These are phyloP conservation scores for Cryphonectria naterciae DNA, from an alignment of 2,329 filamentous ascomycete genomes.

Conservation along the genomic window DNA sequence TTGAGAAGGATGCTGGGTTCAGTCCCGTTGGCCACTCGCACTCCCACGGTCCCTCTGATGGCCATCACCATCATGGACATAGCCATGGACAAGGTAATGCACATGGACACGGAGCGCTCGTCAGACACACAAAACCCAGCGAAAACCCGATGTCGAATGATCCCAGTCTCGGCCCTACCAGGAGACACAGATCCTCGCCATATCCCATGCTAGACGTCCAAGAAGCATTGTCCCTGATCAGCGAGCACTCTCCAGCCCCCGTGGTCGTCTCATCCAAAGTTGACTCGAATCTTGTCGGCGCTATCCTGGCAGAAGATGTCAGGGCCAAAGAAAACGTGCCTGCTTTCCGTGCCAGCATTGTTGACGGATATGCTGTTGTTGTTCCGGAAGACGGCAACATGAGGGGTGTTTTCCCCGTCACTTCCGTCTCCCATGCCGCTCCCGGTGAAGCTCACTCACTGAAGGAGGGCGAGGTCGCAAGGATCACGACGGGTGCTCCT, in stretches of 20 bases:
- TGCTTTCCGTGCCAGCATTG: conserved; percentile 92
- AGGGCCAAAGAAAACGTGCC: conserved; percentile 81
- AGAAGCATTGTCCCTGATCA: conserved; percentile 75
- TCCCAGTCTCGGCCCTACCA: conserved; percentile 62
- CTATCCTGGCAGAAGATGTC: conserved; percentile 82
- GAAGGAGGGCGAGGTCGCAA: conserved; percentile 74
- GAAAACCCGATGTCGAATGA: conserved; percentile 64
- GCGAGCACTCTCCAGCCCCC: conserved; percentile 71
- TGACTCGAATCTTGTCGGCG: conserved; percentile 69
- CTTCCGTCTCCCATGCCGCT: conserved; percentile 83
- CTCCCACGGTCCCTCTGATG: conserved; percentile 48
- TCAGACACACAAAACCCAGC: conserved; percentile 71
- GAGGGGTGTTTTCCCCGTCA: conserved; percentile 83
- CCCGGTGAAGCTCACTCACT: conserved; percentile 69
- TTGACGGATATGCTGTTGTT: conserved; percentile 92
- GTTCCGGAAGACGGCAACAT: conserved; percentile 65
- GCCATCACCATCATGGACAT: conserved; percentile 56
- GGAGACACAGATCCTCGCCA: conserved; percentile 81
- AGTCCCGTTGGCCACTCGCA: conserved; percentile 36
- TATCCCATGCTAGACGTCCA: conserved; percentile 90
- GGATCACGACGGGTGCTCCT: conserved; percentile 94
- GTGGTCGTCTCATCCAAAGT: conserved; percentile 63
- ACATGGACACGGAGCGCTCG: conserved; percentile 67
- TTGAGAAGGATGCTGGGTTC: conserved; percentile 82
- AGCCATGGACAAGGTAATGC: conserved; percentile 58